These are phyloP conservation scores for Petasospora fabianii DNA, from an alignment of 1,139 yeast species.

Conservation along the genomic window DNA sequence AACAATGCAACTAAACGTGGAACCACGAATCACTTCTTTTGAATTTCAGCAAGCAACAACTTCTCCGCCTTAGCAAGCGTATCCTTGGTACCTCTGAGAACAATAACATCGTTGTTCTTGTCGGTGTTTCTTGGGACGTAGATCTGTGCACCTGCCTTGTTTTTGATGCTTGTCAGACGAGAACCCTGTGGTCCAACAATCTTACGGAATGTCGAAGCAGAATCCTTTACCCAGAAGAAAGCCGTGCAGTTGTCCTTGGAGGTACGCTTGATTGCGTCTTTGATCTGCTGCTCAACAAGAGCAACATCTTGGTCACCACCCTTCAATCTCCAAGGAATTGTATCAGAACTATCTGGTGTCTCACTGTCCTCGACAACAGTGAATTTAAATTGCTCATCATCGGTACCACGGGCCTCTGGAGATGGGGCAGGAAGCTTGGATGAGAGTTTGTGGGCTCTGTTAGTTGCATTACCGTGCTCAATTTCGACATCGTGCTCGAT, in stretches of 20 bases:
- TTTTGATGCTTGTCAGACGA: slow-evolving; percentile 60
- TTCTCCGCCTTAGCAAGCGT: slow-evolving; percentile 40
- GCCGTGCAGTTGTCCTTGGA: slow-evolving; percentile 39
- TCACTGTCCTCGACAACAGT: slow-evolving; percentile 37
- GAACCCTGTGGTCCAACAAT: slow-evolving; percentile 79
- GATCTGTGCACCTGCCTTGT: slow-evolving; percentile 53
- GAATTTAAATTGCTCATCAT: slow-evolving; percentile 40
- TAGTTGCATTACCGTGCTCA: slow-evolving; percentile 51
- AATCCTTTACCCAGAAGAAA: slow-evolving; percentile 45
- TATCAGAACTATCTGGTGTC: slow-evolving; percentile 33
- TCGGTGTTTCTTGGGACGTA: slow-evolving; percentile 61
- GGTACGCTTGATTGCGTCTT: slow-evolving; percentile 33
- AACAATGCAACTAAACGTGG: background rate
- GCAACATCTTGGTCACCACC: slow-evolving; percentile 34
- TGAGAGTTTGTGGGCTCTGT: slow-evolving; percentile 50
- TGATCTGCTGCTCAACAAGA: slow-evolving; percentile 31
- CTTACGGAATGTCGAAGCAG: slow-evolving; percentile 44
- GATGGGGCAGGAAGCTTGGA: slow-evolving; percentile 44
- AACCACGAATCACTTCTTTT: slow-evolving; percentile 10
- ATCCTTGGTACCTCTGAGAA: slow-evolving; percentile 38
- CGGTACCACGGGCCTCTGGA: slow-evolving; percentile 47
- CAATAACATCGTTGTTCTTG: slow-evolving; percentile 44
- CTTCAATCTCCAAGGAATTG: slow-evolving; percentile 62
- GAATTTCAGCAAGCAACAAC: slow-evolving; percentile 24
- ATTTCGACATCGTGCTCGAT: slow-evolving; percentile 56